Percentiles rank a stretch among this genome's conserved stretches.
Evolutionary conservation across 176 grass and related monocot genomes (phyloP).

Genomic region (Musa beccarii): DNA sequence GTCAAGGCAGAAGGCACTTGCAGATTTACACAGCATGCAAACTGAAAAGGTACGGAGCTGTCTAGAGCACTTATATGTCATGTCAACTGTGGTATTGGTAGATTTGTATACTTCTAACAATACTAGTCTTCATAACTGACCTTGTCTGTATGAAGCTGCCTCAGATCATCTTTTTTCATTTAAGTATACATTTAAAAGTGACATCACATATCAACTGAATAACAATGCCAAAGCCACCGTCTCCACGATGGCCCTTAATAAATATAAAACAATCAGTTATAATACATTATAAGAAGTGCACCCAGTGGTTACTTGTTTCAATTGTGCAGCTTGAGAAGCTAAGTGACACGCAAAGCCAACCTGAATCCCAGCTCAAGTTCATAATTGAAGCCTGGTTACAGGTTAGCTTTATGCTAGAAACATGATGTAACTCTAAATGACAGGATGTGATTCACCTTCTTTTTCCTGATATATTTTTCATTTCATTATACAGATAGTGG

Average conservation of each 20-base stretch:
- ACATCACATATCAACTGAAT: too few species aligned
- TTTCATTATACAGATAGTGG: conserved; percentile 71
- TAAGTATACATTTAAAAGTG: too few species aligned
- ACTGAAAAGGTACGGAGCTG: conserved; percentile 62
- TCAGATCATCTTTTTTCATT: too few species aligned
- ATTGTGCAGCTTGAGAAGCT: conserved; percentile 85
- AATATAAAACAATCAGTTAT: too few species aligned
- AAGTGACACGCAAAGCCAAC: conserved; percentile 94
- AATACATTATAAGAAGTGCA: too few species aligned
- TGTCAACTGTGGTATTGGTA: too few species aligned
- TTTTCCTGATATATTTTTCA: conserved; percentile 14
- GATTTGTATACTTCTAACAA: too few species aligned
- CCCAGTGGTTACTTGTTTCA: neutral
- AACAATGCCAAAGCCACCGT: too few species aligned
- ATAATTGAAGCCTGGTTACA: conserved; percentile 98
- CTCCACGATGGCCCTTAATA: too few species aligned
- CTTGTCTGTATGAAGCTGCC: too few species aligned
- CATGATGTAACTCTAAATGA: neutral
- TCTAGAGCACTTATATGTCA: too few species aligned
- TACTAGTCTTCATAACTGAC: too few species aligned
- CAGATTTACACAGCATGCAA: conserved; percentile 77
- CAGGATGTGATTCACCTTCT: neutral
- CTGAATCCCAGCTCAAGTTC: conserved; percentile 98
- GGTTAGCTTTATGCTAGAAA: conserved; percentile 23
- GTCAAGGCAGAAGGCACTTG: conserved; percentile 93